phyloP scores from a whole-genome alignment of 1,139 yeast species.

The Tardiomyces depauwii region DNA sequence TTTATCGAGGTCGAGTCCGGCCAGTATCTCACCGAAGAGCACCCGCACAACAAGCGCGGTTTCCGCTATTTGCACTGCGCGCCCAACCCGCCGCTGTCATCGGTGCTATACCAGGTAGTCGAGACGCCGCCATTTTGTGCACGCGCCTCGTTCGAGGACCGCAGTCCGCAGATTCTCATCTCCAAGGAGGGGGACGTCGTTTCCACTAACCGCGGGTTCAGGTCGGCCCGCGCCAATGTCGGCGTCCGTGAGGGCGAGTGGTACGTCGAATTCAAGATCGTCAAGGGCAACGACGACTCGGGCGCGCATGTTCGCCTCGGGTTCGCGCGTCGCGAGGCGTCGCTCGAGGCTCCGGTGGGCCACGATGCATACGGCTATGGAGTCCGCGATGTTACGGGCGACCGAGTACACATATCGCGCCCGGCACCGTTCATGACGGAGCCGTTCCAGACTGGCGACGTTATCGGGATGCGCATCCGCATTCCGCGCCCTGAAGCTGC shows the following conservation, averaged over 20 bases:
- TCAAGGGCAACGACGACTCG: conserved; percentile 27
- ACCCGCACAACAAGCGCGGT: conserved; percentile 70
- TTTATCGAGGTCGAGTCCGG: conserved; percentile 3
- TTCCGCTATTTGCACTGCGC: conserved; percentile 74
- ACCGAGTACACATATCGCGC: conserved; percentile 63
- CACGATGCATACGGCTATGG: conserved; percentile 94
- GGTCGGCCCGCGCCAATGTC: conserved; percentile 65
- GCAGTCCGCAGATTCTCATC: conserved; percentile 49
- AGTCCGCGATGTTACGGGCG: conserved; percentile 70
- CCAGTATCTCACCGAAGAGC: conserved; percentile 49
- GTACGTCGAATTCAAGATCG: conserved; percentile 63
- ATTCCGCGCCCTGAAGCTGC: conserved; percentile 38
- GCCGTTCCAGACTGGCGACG: conserved; percentile 66
- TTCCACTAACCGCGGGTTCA: conserved; percentile 64
- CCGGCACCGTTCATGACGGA: conserved; percentile 43
- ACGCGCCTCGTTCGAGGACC: conserved; percentile 60
- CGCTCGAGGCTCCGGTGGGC: conserved; percentile 92
- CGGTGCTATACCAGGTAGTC: conserved; percentile 58
- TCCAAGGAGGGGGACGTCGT: conserved; percentile 33
- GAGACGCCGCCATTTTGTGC: conserved; percentile 61
- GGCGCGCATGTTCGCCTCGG: conserved; percentile 71
- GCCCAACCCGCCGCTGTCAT: conserved; percentile 51
- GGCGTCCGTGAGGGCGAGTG: conserved; percentile 70
- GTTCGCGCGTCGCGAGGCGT: conserved; percentile 71
- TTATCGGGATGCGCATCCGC: conserved; percentile 65